Percentiles rank a stretch among this genome's conserved stretches.
Conservation (phyloP, 1,139 yeast species). For the Candida glucosophila region DNA sequence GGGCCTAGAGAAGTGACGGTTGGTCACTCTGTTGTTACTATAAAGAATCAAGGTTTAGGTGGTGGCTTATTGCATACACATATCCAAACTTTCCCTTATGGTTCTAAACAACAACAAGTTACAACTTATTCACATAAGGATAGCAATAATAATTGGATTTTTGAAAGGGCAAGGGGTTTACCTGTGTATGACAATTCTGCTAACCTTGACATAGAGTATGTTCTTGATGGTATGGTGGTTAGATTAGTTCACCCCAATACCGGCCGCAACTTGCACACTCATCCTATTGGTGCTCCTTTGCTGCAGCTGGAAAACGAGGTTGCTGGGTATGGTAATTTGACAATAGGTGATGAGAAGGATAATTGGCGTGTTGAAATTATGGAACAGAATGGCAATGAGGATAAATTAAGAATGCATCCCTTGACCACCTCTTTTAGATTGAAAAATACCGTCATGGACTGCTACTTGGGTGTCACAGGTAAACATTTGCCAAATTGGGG, state of each 20-base stretch:
- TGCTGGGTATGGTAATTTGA: constrained; percentile 83
- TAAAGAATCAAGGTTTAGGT: constrained; percentile 85
- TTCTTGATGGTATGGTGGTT: constrained; percentile 66
- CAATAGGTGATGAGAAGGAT: constrained; percentile 85
- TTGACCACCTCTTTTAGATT: constrained; percentile 81
- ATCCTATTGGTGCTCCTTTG: constrained; percentile 75
- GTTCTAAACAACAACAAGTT: constrained; percentile 93
- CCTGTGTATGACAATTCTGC: constrained; percentile 44
- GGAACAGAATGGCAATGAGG: constrained; percentile 69
- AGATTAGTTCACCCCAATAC: constrained; percentile 76
- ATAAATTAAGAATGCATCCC: constrained; percentile 65
- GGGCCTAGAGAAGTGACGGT: constrained; percentile 87
- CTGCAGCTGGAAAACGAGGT: constrained; percentile 69
- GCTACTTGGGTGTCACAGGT: constrained; percentile 86
- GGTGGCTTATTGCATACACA: constrained; percentile 95
- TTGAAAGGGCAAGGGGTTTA: constrained; percentile 64
- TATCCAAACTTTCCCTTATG: constrained; percentile 87
- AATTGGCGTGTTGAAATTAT: constrained; percentile 88
- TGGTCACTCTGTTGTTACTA: constrained; percentile 67
- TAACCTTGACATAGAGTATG: constrained; percentile 45
- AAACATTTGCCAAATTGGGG: constrained; percentile 91
- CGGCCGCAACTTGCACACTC: constrained; percentile 88
- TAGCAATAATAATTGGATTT: constrained; percentile 80
- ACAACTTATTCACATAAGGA: constrained; percentile 94
- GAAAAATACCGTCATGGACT: constrained; percentile 55